Evolutionary conservation across 345 rosid genomes (phyloP).

Genomic region (Eucalyptus virginea): DNA sequence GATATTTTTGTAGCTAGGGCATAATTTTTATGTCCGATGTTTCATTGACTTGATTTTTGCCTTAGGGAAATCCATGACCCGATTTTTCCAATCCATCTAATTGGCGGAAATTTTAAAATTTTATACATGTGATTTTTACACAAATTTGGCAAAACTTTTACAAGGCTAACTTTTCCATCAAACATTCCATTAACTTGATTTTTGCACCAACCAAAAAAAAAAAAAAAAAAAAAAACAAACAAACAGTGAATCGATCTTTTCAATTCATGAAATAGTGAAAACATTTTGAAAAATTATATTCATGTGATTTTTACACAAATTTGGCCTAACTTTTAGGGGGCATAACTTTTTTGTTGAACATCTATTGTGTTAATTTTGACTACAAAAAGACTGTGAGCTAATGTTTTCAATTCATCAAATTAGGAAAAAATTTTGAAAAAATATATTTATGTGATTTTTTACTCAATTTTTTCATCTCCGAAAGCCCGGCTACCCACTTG

Average conservation of each 20-base stretch:
- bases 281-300: not conserved
- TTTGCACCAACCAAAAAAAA: not conserved
- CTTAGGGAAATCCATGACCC: not conserved
- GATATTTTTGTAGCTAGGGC: not conserved
- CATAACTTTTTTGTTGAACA: no score
- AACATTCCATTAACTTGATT: no score
- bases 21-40: not conserved
- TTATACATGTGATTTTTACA: no score
- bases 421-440: not conserved
- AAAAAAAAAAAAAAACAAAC: no score
- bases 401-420: not conserved
- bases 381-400: no score
- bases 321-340: no score
- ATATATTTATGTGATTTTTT: no score
- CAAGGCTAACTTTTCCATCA: fast-evolving
- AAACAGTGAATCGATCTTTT: fast-evolving
- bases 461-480: no score
- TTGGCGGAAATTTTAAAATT: no score
- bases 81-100: not conserved
- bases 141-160: no score
- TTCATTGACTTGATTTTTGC: not conserved
- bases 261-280: no score
- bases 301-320: no score
- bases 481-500: not conserved
- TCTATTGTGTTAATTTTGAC: not conserved